Evolutionary conservation across 257 asterid species (phyloP).

Genomic region (Ilex asprella): DNA sequence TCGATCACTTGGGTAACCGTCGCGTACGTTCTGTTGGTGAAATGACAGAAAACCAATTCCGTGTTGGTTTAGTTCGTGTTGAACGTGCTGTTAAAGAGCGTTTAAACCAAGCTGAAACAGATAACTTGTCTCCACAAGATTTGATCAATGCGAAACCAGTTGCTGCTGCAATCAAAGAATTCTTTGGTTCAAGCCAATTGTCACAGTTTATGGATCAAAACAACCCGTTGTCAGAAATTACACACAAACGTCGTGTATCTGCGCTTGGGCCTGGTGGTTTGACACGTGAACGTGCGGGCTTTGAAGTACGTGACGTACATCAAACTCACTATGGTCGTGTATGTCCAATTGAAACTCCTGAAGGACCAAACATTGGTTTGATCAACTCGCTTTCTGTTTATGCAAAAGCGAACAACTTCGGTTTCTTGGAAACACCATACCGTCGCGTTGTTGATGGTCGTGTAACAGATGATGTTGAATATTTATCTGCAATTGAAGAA

Average conservation of each 20-base stretch:
- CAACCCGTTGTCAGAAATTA: not conserved
- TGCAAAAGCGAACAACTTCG: not conserved
- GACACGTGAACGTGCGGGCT: not conserved
- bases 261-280: not conserved
- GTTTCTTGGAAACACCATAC: not conserved
- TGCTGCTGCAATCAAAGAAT: not conserved
- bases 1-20: not conserved
- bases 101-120: too few species aligned
- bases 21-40: not conserved
- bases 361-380: not conserved
- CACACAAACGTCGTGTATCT: not conserved
- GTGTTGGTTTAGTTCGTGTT: not conserved
- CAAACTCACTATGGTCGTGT: not conserved
- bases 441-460: not conserved
- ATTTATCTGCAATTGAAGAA: not conserved
- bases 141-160: not conserved
- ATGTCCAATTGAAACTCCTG: not conserved
- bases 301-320: not conserved
- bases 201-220: not conserved
- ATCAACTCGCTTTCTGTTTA: not conserved
- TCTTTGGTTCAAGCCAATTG: not conserved
- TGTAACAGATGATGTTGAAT: not conserved
- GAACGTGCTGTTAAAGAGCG: not conserved
- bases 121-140: not conserved
- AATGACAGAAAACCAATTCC: not conserved